These are phyloP conservation scores for Phyllosticta citriasiana DNA, from an alignment of 2,329 filamentous ascomycete species.

Conservation along the genomic window DNA sequence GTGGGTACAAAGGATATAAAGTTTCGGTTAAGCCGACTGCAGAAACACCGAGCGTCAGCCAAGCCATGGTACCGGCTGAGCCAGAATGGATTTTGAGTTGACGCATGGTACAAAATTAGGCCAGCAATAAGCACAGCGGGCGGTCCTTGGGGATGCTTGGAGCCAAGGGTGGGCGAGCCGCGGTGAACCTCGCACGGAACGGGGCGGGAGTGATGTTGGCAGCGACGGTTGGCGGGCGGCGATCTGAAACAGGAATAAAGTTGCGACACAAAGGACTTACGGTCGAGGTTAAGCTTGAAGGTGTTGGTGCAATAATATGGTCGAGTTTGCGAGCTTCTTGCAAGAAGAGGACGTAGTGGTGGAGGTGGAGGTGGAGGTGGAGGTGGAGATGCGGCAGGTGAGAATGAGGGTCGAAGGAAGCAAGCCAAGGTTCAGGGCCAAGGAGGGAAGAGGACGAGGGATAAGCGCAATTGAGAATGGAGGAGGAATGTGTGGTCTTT, in stretches of 20 bases:
- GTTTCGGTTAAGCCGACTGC: conserved; percentile 9
- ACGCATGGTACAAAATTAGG: conserved; percentile 6
- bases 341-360: background rate
- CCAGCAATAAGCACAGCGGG: conserved; percentile 7
- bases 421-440: background rate
- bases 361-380: background rate
- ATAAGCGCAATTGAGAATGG: conserved; percentile 1
- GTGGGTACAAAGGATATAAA: conserved; percentile 11
- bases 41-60: conserved; percentile 10
- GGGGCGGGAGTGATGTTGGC: conserved; percentile 1
- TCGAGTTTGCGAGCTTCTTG: background rate
- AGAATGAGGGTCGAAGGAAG: background rate
- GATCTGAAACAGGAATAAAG: conserved; percentile 1
- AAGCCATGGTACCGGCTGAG: conserved; percentile 8
- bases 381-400: background rate
- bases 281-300: background rate
- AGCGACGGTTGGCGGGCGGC: background rate
- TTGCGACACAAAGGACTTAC: background rate
- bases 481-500: conserved; percentile 10
- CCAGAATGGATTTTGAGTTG: conserved; percentile 10
- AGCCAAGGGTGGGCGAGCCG: background rate
- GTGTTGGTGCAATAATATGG: background rate
- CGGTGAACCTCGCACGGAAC: conserved; percentile 6
- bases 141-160: conserved; percentile 2
- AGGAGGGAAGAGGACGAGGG: conserved; percentile 4